phyloP scores from a whole-genome alignment of 768 basidiomycete genomes.

The Filobasidium floriforme region DNA sequence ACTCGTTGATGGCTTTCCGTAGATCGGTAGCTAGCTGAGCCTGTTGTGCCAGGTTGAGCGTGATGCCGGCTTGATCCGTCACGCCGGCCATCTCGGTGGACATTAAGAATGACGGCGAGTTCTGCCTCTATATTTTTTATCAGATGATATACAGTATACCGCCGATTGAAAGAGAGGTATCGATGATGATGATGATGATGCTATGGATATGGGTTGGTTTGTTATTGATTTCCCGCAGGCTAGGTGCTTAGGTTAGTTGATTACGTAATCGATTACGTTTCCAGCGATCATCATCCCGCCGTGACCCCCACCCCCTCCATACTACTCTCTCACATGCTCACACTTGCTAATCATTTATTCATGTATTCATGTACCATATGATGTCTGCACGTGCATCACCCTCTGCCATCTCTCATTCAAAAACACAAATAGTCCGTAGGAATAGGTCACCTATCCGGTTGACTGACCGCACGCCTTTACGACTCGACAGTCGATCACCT shows the following conservation, averaged over 20 bases:
- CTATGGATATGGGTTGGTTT: background rate
- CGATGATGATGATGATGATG: background rate
- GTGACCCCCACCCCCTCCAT: too few species aligned
- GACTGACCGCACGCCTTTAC: too few species aligned
- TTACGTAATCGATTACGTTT: background rate
- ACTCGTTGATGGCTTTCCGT: slow-evolving; percentile 20
- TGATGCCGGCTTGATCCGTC: background rate
- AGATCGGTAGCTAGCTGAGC: slow-evolving; percentile 15
- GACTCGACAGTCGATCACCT: too few species aligned
- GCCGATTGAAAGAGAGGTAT: too few species aligned
- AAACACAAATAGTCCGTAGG: too few species aligned
- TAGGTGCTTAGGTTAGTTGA: background rate
- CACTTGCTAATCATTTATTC: background rate
- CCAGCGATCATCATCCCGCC: background rate
- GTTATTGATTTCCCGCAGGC: background rate
- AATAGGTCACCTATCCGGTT: too few species aligned
- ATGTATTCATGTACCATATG: too few species aligned
- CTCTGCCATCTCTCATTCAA: too few species aligned
- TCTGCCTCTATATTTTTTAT: too few species aligned
- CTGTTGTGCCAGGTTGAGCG: background rate
- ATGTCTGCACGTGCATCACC: too few species aligned
- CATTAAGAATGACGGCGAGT: background rate
- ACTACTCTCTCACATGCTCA: too few species aligned
- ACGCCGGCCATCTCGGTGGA: background rate
- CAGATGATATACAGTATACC: too few species aligned